These are phyloP conservation scores for Melampsora larici-populina DNA, from an alignment of 1,284 basidiomycete species.

Conservation along the genomic window DNA sequence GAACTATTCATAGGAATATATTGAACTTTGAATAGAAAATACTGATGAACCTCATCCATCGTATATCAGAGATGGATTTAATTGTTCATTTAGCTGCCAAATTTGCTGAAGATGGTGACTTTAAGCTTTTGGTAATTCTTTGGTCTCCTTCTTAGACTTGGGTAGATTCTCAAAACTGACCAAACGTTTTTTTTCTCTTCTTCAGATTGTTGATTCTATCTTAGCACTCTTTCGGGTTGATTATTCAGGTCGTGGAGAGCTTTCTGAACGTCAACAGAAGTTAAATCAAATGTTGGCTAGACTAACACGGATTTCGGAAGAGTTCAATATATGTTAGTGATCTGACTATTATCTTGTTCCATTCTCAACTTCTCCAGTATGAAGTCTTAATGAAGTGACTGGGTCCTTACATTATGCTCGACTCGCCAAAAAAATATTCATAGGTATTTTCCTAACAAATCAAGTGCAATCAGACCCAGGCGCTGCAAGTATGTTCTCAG, in stretches of 20 bases:
- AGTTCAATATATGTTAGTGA: constrained; percentile 65
- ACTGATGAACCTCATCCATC: neutral
- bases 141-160: constrained; percentile 52
- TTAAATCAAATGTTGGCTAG: constrained; percentile 77
- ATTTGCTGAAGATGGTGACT: constrained; percentile 49
- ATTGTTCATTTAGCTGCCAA: constrained; percentile 72
- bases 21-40: neutral
- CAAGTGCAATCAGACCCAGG: constrained; percentile 82
- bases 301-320: constrained; percentile 82
- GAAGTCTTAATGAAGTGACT: neutral
- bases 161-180: constrained; percentile 54
- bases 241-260: constrained; percentile 82
- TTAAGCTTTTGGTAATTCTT: constrained; percentile 62
- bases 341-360: neutral
- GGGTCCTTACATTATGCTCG: neutral
- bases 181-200: constrained; percentile 48
- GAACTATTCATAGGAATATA: neutral
- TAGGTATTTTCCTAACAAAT: constrained; percentile 81
- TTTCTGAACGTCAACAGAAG: constrained; percentile 79
- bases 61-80: constrained; percentile 67
- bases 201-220: constrained; percentile 82
- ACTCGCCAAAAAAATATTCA: constrained; percentile 48
- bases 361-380: neutral
- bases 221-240: constrained; percentile 89
- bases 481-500: constrained; percentile 88